A percentile compares a stretch with the other conserved stretches of the same genome.
phyloP scores from a whole-genome alignment of 176 grass and related monocot species.

The Sorghum bicolor region Sorghum_bicolor_NCBIv3 NC_012873.2:5957001-5957500 shows the following conservation, averaged over 20 bases:
- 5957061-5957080: not conserved
- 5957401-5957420: constrained; percentile 3
- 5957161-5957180: not conserved
- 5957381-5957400: not conserved
- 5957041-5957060: not conserved
- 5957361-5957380: not conserved
- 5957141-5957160: not conserved
- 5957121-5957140: not conserved
- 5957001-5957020: not conserved
- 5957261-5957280: not conserved
- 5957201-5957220: not conserved
- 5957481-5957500: constrained; percentile 22
- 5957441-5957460: constrained; percentile 14
- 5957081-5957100: not conserved
- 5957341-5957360: not conserved
- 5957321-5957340: not conserved
- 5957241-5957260: not conserved
- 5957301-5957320: not conserved
- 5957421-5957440: constrained; percentile 17
- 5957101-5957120: not conserved
- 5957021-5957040: not conserved
- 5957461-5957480: constrained; percentile 29
- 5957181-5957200: not conserved
- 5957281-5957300: not conserved
- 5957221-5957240: not conserved